Conservation (phyloP, 352 stramenopile genomes). For the Phytophthora aleatoria region DNA sequence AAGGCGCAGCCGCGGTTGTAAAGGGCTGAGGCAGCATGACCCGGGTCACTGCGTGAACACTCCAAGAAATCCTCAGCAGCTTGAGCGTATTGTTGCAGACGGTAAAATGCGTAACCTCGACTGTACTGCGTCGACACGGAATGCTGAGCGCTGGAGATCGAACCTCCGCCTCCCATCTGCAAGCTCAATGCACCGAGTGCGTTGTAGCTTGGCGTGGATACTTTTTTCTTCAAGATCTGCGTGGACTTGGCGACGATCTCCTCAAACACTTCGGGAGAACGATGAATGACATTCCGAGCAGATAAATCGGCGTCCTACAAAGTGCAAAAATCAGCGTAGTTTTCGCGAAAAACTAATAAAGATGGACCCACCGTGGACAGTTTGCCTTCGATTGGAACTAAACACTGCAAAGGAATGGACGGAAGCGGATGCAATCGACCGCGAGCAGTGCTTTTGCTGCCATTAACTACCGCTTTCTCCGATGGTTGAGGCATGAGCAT, state of each 20-base stretch:
- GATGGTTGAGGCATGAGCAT: slow-evolving; percentile 22
- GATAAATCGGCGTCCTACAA: slow-evolving; percentile 52
- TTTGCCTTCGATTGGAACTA: slow-evolving; percentile 46
- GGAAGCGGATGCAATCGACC: slow-evolving; percentile 15
- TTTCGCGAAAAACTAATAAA: no score
- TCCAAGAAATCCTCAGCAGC: slow-evolving; percentile 62
- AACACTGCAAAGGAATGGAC: slow-evolving; percentile 36
- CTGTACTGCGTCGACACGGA: slow-evolving; percentile 48
- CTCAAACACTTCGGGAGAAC: slow-evolving; percentile 36
- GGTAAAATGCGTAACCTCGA: slow-evolving; percentile 67
- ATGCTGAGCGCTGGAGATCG: slow-evolving; percentile 37
- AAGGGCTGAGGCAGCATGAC: slow-evolving; percentile 38
- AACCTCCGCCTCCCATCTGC: slow-evolving; percentile 11
- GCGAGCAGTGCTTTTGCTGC: slow-evolving; percentile 8
- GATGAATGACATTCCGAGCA: slow-evolving; percentile 50
- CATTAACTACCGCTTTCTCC: slow-evolving; percentile 10
- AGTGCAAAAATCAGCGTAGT: background rate
- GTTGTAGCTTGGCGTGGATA: slow-evolving; percentile 22
- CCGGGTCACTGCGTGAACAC: slow-evolving; percentile 50
- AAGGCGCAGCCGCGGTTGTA: slow-evolving; percentile 74
- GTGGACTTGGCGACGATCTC: slow-evolving; percentile 42
- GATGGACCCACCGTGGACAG: slow-evolving; percentile 28
- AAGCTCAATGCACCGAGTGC: background rate
- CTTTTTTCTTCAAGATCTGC: slow-evolving; percentile 49
- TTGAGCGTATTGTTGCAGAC: slow-evolving; percentile 47